A percentile compares a stretch with the other conserved stretches of the same genome.
Conservation (phyloP, 2,329 filamentous ascomycete genomes). For the Hymenoscyphus albidus region DNA sequence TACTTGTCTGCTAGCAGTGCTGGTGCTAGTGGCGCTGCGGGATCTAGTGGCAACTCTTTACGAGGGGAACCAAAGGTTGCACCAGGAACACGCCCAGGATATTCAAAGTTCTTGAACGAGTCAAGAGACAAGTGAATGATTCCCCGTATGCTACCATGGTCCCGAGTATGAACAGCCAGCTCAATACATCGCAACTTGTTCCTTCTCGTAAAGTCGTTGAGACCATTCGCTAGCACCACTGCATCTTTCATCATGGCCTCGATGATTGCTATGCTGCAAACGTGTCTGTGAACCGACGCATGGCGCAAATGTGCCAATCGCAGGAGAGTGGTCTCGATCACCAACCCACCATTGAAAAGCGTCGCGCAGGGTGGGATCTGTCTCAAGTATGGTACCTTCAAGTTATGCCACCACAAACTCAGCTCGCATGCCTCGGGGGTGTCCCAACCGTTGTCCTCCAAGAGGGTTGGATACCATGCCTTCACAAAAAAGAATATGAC, state of each 20-base stretch:
- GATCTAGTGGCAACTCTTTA: neutral
- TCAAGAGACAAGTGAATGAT: slow-evolving; percentile 2
- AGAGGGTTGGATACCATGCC: slow-evolving; percentile 1
- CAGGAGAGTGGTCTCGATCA: neutral
- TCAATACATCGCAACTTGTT: slow-evolving; percentile 10
- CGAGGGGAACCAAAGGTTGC: too few species aligned
- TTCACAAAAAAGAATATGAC: slow-evolving; percentile 8
- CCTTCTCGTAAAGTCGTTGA: slow-evolving; percentile 4
- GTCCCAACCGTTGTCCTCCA: slow-evolving; percentile 2
- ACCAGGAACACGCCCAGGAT: neutral
- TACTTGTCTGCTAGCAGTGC: neutral
- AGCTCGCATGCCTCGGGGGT: slow-evolving; percentile 10
- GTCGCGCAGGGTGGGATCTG: neutral
- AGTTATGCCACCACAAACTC: slow-evolving; percentile 5
- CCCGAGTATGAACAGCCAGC: neutral
- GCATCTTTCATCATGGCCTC: slow-evolving; percentile 11
- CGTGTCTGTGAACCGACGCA: slow-evolving; percentile 9
- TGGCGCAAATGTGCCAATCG: slow-evolving; percentile 10
- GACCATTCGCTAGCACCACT: neutral
- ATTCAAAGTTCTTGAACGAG: neutral
- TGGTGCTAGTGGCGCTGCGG: neutral
- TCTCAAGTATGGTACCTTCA: neutral
- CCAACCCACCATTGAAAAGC: neutral
- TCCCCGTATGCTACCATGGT: neutral
- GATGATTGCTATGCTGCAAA: neutral